Conservation (phyloP, 768 basidiomycete species). For the Boletellus ananiceps region DNA sequence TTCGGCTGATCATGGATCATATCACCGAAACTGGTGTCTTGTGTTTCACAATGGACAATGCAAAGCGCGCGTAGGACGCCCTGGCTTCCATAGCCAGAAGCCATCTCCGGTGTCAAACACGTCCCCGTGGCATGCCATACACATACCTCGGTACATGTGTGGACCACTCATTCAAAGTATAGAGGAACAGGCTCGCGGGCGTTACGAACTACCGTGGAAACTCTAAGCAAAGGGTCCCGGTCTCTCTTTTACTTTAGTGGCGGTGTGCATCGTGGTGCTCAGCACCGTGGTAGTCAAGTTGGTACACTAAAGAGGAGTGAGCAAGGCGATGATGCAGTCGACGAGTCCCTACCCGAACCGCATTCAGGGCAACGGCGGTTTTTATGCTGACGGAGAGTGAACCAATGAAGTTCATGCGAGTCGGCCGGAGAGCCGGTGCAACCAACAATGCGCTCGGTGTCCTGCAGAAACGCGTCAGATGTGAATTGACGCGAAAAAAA, state of each 20-base stretch:
- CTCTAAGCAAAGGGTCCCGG: slow-evolving; percentile 9
- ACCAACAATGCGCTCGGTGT: slow-evolving; percentile 78
- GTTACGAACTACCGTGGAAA: slow-evolving; percentile 15
- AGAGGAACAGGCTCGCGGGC: not conserved
- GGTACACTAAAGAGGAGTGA: slow-evolving; percentile 50
- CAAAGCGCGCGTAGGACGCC: too few species aligned
- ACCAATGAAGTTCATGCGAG: slow-evolving; percentile 92
- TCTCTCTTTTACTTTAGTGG: slow-evolving; percentile 30
- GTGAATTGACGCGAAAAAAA: not conserved
- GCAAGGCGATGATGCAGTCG: not conserved
- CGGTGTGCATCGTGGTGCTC: slow-evolving; percentile 47
- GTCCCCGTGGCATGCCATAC: not conserved
- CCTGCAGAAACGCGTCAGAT: slow-evolving; percentile 40
- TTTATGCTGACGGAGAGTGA: slow-evolving; percentile 60
- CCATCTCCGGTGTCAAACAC: too few species aligned
- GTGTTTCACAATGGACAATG: too few species aligned
- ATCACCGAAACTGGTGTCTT: too few species aligned
- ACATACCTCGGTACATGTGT: not conserved
- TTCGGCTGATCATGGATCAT: too few species aligned
- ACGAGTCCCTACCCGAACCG: slow-evolving; percentile 67
- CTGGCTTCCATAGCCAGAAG: too few species aligned
- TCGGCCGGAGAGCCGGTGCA: slow-evolving; percentile 95
- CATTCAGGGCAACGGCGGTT: slow-evolving; percentile 86
- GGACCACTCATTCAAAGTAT: not conserved
- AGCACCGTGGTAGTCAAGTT: slow-evolving; percentile 65